phyloP scores from a whole-genome alignment of 2,329 filamentous ascomycete genomes.

The Diaporthe velutina region DNA sequence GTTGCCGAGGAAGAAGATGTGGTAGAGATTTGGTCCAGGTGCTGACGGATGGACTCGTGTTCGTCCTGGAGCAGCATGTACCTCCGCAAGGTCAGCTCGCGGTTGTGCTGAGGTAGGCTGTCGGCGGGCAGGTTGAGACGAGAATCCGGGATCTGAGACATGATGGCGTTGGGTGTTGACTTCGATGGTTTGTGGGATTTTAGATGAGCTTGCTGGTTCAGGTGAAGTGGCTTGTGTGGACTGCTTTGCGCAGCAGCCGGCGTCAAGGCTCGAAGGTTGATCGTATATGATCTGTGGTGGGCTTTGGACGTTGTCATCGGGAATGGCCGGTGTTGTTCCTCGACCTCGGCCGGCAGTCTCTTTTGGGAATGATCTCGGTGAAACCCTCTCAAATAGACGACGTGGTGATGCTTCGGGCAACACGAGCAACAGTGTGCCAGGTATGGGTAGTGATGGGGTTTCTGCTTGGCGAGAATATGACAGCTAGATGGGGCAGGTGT shows the following conservation, averaged over 20 bases:
- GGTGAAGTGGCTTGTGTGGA: not conserved
- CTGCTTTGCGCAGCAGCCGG: slow-evolving; percentile 15
- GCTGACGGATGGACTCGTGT: slow-evolving; percentile 64
- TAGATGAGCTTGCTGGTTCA: slow-evolving; percentile 23
- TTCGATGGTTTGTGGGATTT: slow-evolving; percentile 37
- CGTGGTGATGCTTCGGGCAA: not conserved
- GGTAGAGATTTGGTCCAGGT: slow-evolving; percentile 64
- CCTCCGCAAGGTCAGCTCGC: slow-evolving; percentile 64
- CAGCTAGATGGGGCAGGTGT: not conserved
- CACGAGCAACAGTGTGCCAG: not conserved
- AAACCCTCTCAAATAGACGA: not conserved
- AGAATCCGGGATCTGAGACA: slow-evolving; percentile 20
- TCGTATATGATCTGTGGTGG: slow-evolving; percentile 39
- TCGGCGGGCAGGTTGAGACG: slow-evolving; percentile 32
- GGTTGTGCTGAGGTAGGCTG: slow-evolving; percentile 49
- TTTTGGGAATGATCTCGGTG: not conserved
- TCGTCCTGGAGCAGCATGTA: slow-evolving; percentile 67
- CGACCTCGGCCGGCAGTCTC: slow-evolving; percentile 17
- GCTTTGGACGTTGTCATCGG: slow-evolving; percentile 39
- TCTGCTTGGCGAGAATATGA: not conserved
- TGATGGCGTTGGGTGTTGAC: slow-evolving; percentile 38
- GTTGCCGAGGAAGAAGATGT: slow-evolving; percentile 55
- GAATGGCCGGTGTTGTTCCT: slow-evolving; percentile 19
- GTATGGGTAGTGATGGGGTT: not conserved
- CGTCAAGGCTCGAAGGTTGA: slow-evolving; percentile 35